phyloP scores from a whole-genome alignment of 495 filamentous ascomycete species.

The Aspergillus heteromorphus region DNA sequence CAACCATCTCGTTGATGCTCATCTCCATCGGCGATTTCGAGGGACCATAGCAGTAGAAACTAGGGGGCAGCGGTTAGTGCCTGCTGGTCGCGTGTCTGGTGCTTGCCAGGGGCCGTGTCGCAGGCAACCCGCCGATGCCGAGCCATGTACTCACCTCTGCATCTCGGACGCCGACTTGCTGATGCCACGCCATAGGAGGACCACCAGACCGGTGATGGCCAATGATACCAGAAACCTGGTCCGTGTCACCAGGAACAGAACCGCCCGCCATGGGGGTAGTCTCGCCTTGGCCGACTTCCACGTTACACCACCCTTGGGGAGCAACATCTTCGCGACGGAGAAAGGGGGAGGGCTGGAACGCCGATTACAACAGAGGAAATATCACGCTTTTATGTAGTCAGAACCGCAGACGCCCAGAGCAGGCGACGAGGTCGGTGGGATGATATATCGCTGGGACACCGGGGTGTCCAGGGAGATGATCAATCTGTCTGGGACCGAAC shows the following conservation, averaged over 20 bases:
- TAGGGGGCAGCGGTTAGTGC: slow-evolving; percentile 28
- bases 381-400: background rate
- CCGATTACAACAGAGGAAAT: slow-evolving; percentile 4
- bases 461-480: slow-evolving; percentile 1
- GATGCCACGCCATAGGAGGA: slow-evolving; percentile 89
- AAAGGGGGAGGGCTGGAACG: slow-evolving; percentile 4
- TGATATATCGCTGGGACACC: slow-evolving; percentile 4
- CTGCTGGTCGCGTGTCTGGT: background rate
- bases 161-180: slow-evolving; percentile 76
- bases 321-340: slow-evolving; percentile 50
- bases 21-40: slow-evolving; percentile 91
- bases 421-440: slow-evolving; percentile 17
- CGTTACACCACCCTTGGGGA: slow-evolving; percentile 82
- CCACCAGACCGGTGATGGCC: slow-evolving; percentile 62
- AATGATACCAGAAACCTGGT: slow-evolving; percentile 75
- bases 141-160: slow-evolving; percentile 63
- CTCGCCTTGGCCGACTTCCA: slow-evolving; percentile 86
- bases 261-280: slow-evolving; percentile 74
- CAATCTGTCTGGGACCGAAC: slow-evolving; percentile 3
- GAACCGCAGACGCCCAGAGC: slow-evolving; percentile 5
- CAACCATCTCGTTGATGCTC: slow-evolving; percentile 79
- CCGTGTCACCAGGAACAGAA: slow-evolving; percentile 70
- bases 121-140: background rate
- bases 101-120: background rate
- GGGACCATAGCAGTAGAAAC: slow-evolving; percentile 96